Conservation (phyloP, 768 basidiomycete genomes). For the Tylopilus sp. region DNA sequence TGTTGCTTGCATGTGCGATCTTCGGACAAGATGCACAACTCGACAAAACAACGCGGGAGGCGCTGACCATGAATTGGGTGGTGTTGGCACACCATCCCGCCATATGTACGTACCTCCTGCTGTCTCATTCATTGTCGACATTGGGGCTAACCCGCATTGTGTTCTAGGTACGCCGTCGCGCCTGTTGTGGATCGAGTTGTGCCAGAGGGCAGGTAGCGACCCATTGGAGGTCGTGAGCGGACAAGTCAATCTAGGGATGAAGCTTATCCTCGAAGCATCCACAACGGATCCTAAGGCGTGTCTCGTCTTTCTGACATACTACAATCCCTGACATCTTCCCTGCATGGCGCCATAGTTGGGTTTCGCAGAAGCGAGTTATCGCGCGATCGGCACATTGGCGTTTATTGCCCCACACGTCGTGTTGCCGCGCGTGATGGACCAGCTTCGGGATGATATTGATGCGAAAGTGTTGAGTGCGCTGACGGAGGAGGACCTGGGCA, state of each 20-base stretch:
- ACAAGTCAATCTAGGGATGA: slow-evolving; percentile 48
- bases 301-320: background rate
- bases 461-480: slow-evolving; percentile 55
- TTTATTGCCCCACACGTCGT: slow-evolving; percentile 74
- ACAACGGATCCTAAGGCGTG: slow-evolving; percentile 45
- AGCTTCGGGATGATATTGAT: slow-evolving; percentile 64
- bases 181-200: slow-evolving; percentile 72
- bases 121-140: background rate
- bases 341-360: slow-evolving; percentile 18
- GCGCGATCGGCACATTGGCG: slow-evolving; percentile 68
- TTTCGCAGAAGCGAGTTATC: slow-evolving; percentile 67
- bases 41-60: slow-evolving; percentile 40
- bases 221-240: slow-evolving; percentile 57
- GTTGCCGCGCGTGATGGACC: slow-evolving; percentile 67
- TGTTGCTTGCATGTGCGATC: slow-evolving; percentile 51
- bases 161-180: slow-evolving; percentile 16
- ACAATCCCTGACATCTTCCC: background rate
- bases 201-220: slow-evolving; percentile 64
- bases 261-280: slow-evolving; percentile 47
- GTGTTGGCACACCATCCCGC: slow-evolving; percentile 72
- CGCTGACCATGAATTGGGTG: slow-evolving; percentile 50
- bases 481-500: slow-evolving; percentile 69
- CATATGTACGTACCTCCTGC: slow-evolving; percentile 42
- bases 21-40: slow-evolving; percentile 29
- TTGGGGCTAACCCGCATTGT: background rate